phyloP scores from a whole-genome alignment of 2,329 filamentous ascomycete species.

The Aspergillus neoniger region DNA sequence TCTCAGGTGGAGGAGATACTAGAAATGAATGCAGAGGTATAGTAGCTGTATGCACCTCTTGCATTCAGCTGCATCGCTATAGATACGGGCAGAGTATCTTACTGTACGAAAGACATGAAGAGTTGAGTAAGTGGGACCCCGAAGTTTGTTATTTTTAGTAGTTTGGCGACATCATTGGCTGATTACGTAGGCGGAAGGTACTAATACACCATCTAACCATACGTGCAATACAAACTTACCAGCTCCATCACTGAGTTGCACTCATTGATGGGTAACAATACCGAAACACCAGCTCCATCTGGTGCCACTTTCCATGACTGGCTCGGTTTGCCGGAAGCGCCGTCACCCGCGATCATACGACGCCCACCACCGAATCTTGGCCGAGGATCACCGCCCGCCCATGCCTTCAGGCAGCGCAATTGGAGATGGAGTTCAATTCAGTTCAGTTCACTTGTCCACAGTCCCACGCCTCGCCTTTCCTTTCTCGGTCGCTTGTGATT shows the following conservation, averaged over 20 bases:
- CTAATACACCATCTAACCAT: neutral
- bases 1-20: no score
- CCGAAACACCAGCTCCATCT: neutral
- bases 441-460: no score
- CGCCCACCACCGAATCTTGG: slow-evolving; percentile 17
- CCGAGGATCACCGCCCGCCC: slow-evolving; percentile 3
- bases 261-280: neutral
- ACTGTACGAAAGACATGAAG: neutral
- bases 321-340: slow-evolving; percentile 31
- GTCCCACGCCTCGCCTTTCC: neutral
- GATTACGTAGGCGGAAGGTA: neutral
- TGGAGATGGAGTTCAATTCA: neutral
- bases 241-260: neutral
- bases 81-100: neutral
- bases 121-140: neutral
- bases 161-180: neutral
- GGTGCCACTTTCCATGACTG: neutral
- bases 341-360: slow-evolving; percentile 37
- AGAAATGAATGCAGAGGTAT: no score
- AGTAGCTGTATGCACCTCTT: no score
- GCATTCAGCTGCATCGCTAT: no score
- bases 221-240: neutral
- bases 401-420: neutral
- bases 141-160: neutral
- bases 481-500: neutral